Percentiles rank a stretch among this genome's conserved stretches.
phyloP scores from a whole-genome alignment of 2,329 filamentous ascomycete genomes.

The Pseudocercospora fuligena region DNA sequence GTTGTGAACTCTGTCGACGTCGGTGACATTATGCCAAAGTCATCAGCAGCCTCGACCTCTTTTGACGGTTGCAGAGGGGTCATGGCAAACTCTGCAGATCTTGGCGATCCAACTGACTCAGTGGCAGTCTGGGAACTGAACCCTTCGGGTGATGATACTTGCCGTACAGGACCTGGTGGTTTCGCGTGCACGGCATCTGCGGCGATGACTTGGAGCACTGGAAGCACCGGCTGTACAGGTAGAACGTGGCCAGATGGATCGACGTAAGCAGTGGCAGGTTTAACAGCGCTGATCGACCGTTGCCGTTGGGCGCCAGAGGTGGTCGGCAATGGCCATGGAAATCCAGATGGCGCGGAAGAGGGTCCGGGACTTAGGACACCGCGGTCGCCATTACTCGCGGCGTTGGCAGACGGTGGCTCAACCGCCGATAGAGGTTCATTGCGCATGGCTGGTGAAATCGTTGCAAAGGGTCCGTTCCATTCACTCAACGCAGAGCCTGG shows the following conservation, averaged over 20 bases:
- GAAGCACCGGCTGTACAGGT: constrained; percentile 39
- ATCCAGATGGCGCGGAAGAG: constrained; percentile 68
- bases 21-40: constrained; percentile 47
- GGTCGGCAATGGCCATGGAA: constrained; percentile 62
- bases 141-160: constrained; percentile 10
- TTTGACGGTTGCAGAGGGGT: constrained; percentile 38
- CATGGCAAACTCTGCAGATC: constrained; percentile 45
- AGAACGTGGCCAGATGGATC: constrained; percentile 43
- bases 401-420: constrained; percentile 18
- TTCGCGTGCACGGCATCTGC: constrained; percentile 8
- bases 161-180: constrained; percentile 10
- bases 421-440: constrained; percentile 32
- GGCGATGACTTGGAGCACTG: constrained; percentile 29
- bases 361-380: constrained; percentile 59
- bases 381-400: constrained; percentile 31
- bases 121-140: background rate
- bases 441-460: constrained; percentile 19
- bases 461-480: constrained; percentile 40
- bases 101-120: constrained; percentile 42
- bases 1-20: constrained; percentile 48
- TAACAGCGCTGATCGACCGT: constrained; percentile 35
- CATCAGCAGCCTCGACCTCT: constrained; percentile 41
- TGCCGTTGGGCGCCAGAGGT: constrained; percentile 32
- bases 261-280: constrained; percentile 59
- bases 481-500: constrained; percentile 41